Evolutionary conservation across 306 rosid genomes (phyloP).

Genomic region (Argentina anserina): DNA sequence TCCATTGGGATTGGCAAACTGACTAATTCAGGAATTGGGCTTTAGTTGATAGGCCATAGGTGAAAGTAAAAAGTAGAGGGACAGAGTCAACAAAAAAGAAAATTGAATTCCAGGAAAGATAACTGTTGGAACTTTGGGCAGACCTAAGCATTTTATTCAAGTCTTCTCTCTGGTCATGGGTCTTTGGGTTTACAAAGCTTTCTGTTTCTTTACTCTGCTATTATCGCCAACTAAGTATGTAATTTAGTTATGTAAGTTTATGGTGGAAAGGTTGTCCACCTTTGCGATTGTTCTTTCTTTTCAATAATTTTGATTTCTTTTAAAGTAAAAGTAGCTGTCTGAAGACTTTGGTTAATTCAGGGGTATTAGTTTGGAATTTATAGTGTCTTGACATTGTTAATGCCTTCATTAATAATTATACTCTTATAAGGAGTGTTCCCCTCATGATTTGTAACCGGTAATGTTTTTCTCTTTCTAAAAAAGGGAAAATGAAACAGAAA

Average conservation of each 20-base stretch:
- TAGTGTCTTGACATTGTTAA: background rate
- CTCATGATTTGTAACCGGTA: background rate
- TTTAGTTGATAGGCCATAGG: background rate
- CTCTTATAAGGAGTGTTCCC: background rate
- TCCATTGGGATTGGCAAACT: background rate
- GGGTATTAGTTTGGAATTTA: background rate
- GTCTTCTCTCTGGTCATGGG: background rate
- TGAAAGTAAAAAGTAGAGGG: background rate
- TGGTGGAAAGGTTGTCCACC: background rate
- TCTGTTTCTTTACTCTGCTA: background rate
- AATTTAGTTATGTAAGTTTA: too few species aligned
- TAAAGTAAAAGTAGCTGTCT: background rate
- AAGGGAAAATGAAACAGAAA: background rate
- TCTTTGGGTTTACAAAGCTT: background rate
- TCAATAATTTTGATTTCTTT: background rate
- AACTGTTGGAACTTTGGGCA: background rate
- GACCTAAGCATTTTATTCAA: background rate
- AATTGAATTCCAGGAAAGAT: background rate
- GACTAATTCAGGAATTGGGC: background rate
- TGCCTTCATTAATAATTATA: background rate
- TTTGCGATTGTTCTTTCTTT: background rate
- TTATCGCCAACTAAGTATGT: background rate
- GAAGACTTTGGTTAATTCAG: slow-evolving; percentile 5
- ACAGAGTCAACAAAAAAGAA: background rate
- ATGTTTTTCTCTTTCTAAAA: background rate